A percentile compares a stretch with the other conserved stretches of the same genome.
phyloP scores from a whole-genome alignment of 345 rosid genomes.

The Orychophragmus violaceus region DNA sequence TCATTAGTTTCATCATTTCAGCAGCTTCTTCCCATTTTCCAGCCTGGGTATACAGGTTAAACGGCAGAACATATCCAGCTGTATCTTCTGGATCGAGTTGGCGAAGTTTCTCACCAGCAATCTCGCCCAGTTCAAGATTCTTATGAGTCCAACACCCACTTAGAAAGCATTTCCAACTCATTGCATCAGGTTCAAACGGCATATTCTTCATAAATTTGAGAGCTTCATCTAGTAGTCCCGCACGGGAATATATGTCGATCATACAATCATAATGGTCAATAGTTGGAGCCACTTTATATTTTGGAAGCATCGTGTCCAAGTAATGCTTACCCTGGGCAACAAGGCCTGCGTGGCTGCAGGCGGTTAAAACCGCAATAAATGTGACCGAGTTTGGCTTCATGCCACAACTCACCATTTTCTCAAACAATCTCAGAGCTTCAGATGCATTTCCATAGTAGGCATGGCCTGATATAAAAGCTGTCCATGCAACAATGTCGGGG shows the following conservation, averaged over 20 bases:
- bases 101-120: constrained; percentile 54
- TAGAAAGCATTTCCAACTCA: constrained; percentile 71
- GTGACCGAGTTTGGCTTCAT: constrained; percentile 62
- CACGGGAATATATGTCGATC: constrained; percentile 61
- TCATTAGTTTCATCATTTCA: constrained; percentile 51
- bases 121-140: constrained; percentile 56
- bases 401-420: constrained; percentile 41
- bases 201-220: constrained; percentile 39
- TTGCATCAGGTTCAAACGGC: constrained; percentile 54
- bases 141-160: constrained; percentile 66
- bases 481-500: constrained; percentile 77
- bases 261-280: constrained; percentile 65
- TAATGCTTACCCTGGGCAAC: constrained; percentile 43
- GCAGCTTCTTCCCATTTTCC: constrained; percentile 73
- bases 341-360: constrained; percentile 72
- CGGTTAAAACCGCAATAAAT: constrained; percentile 59
- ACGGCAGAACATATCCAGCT: constrained; percentile 59
- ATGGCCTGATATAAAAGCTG: constrained; percentile 60
- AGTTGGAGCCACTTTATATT: constrained; percentile 49
- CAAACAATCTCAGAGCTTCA: constrained; percentile 55
- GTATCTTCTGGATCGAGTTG: constrained; percentile 53
- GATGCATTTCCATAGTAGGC: constrained; percentile 66
- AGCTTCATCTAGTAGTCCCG: constrained; percentile 55
- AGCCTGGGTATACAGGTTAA: constrained; percentile 45
- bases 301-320: constrained; percentile 43